Base-by-base conservation (phyloP, 148 eudicot species). In the Fagopyrum esculentum region DNA sequence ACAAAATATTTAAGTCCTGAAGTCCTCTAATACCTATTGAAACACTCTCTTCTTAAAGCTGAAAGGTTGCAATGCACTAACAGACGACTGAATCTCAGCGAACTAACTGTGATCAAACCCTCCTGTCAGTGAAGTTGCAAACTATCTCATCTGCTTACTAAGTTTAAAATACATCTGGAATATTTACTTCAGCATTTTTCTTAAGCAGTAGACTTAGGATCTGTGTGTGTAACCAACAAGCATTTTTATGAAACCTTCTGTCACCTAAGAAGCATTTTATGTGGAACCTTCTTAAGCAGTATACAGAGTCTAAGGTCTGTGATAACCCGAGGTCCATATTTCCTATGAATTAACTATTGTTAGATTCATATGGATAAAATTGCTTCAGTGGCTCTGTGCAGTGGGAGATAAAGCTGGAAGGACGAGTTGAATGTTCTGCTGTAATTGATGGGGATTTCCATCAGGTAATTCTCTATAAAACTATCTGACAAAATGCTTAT, bases 361-460 rank as follows among this genome's bases (percentile, higher is more conserved):
- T 13, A 13, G 47, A 66, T 40, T 66, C 71, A 66, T 12, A 43
- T 35, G 19, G 35, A 40, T 74, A 30, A 66, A 73, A 17, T 77
- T 81, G 72, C 54, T 73, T 72, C 73, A 87, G 90, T 84, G 93
- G 98, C 72, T 73, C 79, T 71, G 81, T 88, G 51, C 76, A 59
- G 46, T 94, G 98, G 98, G 89, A 85, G 81, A 82, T 80, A 49
- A 85, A 85, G 79, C 79, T 91, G 49, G 82, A 83, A 73, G 97
- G 93, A 45, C 82, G 98, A 61, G 81, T 90, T 77, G 98, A 94
- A 75, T 83, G 93, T 77, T 88, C 97, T 10, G 97, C 97, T 17
- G 83, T 91, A 74, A 78, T 91, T 49, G 80, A 90, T 70, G 97
- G 90, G 49, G 90, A 88, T 69, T 86, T 88, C 75, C 82, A 88